Evolutionary conservation across 2,329 filamentous ascomycete species (phyloP), one percentile per base, ranked within the genome.

Genomic region (Claviceps sp.): DNA sequence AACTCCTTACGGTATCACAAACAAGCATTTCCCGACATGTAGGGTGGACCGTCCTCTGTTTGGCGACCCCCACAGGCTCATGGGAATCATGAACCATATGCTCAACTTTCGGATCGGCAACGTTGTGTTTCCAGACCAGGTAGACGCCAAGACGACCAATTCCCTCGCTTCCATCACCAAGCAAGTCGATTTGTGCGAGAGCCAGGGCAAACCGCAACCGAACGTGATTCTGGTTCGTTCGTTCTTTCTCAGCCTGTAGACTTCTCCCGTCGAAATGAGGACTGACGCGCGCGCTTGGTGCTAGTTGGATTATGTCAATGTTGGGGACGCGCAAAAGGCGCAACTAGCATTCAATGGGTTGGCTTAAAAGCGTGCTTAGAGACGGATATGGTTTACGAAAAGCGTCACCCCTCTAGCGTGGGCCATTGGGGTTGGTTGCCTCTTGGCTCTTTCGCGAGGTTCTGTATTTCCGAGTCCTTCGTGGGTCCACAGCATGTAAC

Each of bases 1-100:
- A 64, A 91, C 85, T 45, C 73, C 77, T 0, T 90, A 77, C 66
- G 80, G 85, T 56, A 79, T 82, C 55, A 77, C 74, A 1, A 68
- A 77, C 48, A 66, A 74, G 0, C 70, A 69, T 16, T 82, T 85
- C 60, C 80, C 80, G 60, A 77, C 75, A 43, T 91, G 86, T 67
- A 69, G 69, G 11, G 72, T 86, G 3, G 74, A 85, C 61, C 76
- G 86, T 7, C 86, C 86, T 0, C 49, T 62, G 0, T 64, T 63
- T 0, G 68, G 65, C 22, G 62, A 68, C 36, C 59, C 70, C 0
- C 58, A 63, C 20, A 64, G 63, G 26, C 67, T 68, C 36, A 71
- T 76, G 71, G 70, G 68, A 50, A 64, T 75, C 43, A 67, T 68
- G 52, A 72, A 72, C 60, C 70, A 73, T 57, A 45, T 60, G 57